These are phyloP conservation scores for Sporothrix sp. DNA, from an alignment of 2,329 filamentous ascomycete species.

Conservation along the genomic window DNA sequence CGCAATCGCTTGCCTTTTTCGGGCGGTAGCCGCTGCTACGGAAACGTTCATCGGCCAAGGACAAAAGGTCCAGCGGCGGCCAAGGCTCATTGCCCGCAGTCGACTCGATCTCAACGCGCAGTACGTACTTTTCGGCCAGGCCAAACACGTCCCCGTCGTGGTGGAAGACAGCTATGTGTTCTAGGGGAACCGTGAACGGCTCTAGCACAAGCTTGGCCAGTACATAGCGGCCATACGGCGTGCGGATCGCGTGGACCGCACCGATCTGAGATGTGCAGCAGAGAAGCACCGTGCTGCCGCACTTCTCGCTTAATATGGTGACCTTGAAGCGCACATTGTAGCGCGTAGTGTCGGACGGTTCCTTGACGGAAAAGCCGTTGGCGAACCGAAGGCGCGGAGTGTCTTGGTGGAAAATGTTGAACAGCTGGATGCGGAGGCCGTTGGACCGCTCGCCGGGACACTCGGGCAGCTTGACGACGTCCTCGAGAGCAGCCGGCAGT, in stretches of 20 bases:
- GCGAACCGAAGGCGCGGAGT: conserved; percentile 30
- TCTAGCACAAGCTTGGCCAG: conserved; percentile 40
- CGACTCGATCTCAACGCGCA: conserved; percentile 44
- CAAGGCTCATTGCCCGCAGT: conserved; percentile 38
- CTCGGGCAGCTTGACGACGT: conserved; percentile 17
- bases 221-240: conserved; percentile 35
- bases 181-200: conserved; percentile 43
- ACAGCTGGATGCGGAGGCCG: conserved; percentile 42
- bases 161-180: conserved; percentile 41
- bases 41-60: conserved; percentile 16
- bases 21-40: conserved; percentile 7
- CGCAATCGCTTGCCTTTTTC: conserved; percentile 15
- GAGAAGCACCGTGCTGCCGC: conserved; percentile 33
- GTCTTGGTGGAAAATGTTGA: conserved; percentile 43
- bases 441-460: conserved; percentile 15
- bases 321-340: conserved; percentile 35
- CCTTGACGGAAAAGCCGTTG: conserved; percentile 26
- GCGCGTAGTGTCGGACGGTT: conserved; percentile 27
- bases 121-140: conserved; percentile 39
- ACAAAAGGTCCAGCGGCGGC: conserved; percentile 39
- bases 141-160: conserved; percentile 38
- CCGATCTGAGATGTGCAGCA: conserved; percentile 47
- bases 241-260: conserved; percentile 40
- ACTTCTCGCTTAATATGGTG: conserved; percentile 29
- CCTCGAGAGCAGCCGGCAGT: conserved; percentile 12